phyloP scores from a whole-genome alignment of 208 protist genomes.

The Trypanosoma boissoni region DNA sequence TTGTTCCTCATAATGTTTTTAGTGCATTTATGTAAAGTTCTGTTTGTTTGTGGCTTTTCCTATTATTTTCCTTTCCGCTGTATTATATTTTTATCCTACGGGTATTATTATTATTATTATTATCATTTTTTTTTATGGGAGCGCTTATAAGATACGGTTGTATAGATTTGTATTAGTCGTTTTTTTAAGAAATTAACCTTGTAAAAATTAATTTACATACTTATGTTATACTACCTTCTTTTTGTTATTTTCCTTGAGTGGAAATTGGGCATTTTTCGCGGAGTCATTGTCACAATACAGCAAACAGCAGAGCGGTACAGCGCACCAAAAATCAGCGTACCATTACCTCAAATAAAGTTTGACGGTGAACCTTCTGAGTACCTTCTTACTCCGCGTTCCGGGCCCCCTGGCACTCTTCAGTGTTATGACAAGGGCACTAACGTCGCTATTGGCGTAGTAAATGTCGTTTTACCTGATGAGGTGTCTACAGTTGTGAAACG shows the following conservation, averaged over 20 bases:
- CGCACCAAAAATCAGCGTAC: constrained; percentile 70
- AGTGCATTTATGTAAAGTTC: too few relatives aligned
- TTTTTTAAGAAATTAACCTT: too few relatives aligned
- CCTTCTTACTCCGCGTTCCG: constrained; percentile 67
- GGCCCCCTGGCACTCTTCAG: constrained; percentile 68
- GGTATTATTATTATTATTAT: too few relatives aligned
- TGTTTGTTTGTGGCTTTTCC: too few relatives aligned
- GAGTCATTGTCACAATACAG: constrained; percentile 29
- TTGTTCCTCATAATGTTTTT: too few relatives aligned
- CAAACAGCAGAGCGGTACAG: constrained; percentile 79
- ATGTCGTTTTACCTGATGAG: constrained; percentile 63
- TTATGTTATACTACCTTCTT: constrained; percentile 29
- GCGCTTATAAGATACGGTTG: too few relatives aligned
- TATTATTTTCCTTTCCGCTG: too few relatives aligned
- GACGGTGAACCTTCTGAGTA: constrained; percentile 33
- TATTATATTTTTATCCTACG: too few relatives aligned
- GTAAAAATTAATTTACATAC: constrained; percentile 6
- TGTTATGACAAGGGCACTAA: constrained; percentile 92
- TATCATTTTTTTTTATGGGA: too few relatives aligned
- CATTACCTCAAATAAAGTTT: constrained; percentile 58
- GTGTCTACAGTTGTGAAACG: constrained; percentile 57
- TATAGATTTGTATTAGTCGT: too few relatives aligned
- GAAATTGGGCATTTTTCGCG: constrained; percentile 53
- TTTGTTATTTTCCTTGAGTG: constrained; percentile 53
- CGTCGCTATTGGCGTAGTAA: constrained; percentile 64